phyloP scores from a whole-genome alignment of 225 moss, liverwort and hornwort genomes.

The Bryoerythrophyllum caledonicum region DNA sequence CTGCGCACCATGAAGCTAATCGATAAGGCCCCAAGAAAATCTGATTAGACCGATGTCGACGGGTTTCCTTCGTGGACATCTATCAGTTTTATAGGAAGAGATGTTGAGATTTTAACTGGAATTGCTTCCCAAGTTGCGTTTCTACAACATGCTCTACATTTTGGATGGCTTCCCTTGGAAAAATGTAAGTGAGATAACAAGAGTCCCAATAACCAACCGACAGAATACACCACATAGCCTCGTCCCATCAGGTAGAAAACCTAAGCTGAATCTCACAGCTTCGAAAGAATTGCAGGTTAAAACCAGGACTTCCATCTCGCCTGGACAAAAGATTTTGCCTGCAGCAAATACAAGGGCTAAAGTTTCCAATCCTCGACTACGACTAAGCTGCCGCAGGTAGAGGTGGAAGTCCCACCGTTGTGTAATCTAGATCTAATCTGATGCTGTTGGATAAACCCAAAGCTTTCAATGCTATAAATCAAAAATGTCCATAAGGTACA shows the following conservation, averaged over 20 bases:
- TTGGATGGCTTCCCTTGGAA: too few relatives aligned
- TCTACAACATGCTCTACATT: too few relatives aligned
- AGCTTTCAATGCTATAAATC: slow-evolving; percentile 23
- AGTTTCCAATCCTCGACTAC: slow-evolving; percentile 21
- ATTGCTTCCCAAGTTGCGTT: too few relatives aligned
- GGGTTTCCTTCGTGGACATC: too few relatives aligned
- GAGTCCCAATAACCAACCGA: background rate
- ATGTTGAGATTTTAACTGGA: too few relatives aligned
- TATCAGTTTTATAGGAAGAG: too few relatives aligned
- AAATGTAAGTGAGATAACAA: background rate
- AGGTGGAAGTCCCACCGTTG: background rate
- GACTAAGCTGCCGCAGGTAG: background rate
- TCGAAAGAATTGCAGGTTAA: slow-evolving; percentile 11
- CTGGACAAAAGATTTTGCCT: slow-evolving; percentile 22
- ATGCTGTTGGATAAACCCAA: slow-evolving; percentile 13
- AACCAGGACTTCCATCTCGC: slow-evolving; percentile 22
- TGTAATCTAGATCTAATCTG: slow-evolving; percentile 10
- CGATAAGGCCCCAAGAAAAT: too few relatives aligned
- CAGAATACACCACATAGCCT: background rate
- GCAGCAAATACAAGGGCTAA: slow-evolving; percentile 8
- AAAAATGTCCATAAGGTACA: slow-evolving; percentile 35
- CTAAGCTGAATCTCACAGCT: slow-evolving; percentile 20
- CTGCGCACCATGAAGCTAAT: too few relatives aligned
- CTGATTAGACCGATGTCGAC: too few relatives aligned
- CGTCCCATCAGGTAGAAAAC: background rate